These are phyloP conservation scores for Lachancea sp. DNA, from an alignment of 805 yeast species.

Conservation along the genomic window DNA sequence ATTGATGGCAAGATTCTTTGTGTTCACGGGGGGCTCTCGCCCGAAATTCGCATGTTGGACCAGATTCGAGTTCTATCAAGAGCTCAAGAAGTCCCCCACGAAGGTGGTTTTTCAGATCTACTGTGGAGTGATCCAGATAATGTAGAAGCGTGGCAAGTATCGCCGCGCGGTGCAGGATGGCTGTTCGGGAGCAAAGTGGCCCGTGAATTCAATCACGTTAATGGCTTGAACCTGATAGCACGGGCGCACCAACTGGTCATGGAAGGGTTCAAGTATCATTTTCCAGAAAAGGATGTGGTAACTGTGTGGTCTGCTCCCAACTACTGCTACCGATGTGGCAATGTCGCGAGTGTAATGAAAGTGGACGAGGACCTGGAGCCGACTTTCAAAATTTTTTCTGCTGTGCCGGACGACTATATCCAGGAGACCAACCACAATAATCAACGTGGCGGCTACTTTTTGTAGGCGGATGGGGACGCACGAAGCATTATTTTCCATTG, in stretches of 20 bases:
- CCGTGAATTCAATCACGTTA: constrained; percentile 91
- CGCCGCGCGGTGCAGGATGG: constrained; percentile 99
- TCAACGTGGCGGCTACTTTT: constrained; percentile 34
- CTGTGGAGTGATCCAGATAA: constrained; percentile 98
- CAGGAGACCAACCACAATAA: constrained; percentile 28
- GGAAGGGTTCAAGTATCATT: constrained; percentile 97
- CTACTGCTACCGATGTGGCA: constrained; percentile 95
- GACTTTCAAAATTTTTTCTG: constrained; percentile 87
- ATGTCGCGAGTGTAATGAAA: constrained; percentile 97
- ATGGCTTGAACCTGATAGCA: constrained; percentile 80
- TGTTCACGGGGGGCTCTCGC: constrained; percentile 96
- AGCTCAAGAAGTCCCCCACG: constrained; percentile 98
- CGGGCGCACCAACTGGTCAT: constrained; percentile 97
- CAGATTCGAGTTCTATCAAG: constrained; percentile 90
- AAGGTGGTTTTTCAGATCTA: constrained; percentile 96
- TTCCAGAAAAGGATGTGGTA: constrained; percentile 92
- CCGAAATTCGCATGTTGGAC: constrained; percentile 95
- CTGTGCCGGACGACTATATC: constrained; percentile 77
- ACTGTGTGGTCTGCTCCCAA: constrained; percentile 98
- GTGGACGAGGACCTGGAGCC: constrained; percentile 83
- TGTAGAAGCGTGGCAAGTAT: constrained; percentile 96
- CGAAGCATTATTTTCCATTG: background rate
- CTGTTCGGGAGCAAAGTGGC: constrained; percentile 90
- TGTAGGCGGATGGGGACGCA: constrained; percentile 13
- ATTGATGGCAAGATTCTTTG: constrained; percentile 91